A percentile compares a stretch with the other conserved stretches of the same genome.
Conservation (phyloP, 176 grass and related monocot genomes). For the Carex cristatella region DNA sequence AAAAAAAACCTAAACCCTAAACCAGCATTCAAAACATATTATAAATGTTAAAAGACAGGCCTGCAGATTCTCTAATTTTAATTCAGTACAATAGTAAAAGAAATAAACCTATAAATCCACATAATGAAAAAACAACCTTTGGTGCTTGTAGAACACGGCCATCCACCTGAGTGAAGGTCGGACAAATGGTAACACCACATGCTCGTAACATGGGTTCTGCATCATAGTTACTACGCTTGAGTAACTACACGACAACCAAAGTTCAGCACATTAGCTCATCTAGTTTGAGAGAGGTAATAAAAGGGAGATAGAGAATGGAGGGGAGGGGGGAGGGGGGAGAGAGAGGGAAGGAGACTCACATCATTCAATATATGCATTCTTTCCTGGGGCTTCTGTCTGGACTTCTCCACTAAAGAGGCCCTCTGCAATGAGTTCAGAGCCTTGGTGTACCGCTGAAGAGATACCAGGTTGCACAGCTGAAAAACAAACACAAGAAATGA, state of each 20-base stretch:
- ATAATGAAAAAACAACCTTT: slow-evolving; percentile 33
- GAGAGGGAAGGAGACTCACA: slow-evolving; percentile 18
- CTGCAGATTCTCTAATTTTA: not conserved
- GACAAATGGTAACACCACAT: slow-evolving; percentile 57
- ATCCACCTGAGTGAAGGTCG: slow-evolving; percentile 55
- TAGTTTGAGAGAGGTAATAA: not conserved
- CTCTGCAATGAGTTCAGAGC: slow-evolving; percentile 56
- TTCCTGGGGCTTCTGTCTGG: slow-evolving; percentile 85
- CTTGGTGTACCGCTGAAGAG: slow-evolving; percentile 85
- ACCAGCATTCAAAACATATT: not conserved
- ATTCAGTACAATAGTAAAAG: not conserved
- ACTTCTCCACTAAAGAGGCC: slow-evolving; percentile 78
- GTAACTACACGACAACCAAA: slow-evolving; percentile 30
- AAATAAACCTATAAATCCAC: not conserved
- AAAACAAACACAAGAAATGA: slow-evolving; percentile 17
- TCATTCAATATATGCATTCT: slow-evolving; percentile 61
- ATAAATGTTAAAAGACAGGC: not conserved
- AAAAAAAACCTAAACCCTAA: no score
- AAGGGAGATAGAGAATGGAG: no score
- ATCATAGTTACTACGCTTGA: slow-evolving; percentile 53
- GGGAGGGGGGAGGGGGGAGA: not conserved
- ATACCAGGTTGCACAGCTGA: slow-evolving; percentile 49
- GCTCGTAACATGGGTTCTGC: slow-evolving; percentile 62
- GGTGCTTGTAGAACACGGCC: slow-evolving; percentile 63
- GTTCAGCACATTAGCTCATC: not conserved